Conservation (phyloP, 306 rosid species). For the Ceratonia siliqua region DNA sequence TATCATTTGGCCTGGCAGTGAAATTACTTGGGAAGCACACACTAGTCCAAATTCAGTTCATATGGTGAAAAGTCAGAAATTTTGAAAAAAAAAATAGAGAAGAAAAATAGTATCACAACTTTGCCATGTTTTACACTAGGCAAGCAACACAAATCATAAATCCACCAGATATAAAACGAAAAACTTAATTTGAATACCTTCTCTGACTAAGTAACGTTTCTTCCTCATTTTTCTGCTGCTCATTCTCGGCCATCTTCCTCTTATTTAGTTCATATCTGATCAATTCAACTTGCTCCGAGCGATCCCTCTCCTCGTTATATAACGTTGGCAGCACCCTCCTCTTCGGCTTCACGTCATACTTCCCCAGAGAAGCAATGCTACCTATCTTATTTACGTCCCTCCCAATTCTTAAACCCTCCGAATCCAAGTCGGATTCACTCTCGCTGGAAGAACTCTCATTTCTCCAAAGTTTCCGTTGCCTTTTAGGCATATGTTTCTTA, state of each 20-base stretch:
- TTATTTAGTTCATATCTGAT: constrained; percentile 60
- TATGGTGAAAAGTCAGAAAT: background rate
- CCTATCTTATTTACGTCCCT: constrained; percentile 48
- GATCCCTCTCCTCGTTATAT: constrained; percentile 47
- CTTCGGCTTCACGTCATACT: constrained; percentile 65
- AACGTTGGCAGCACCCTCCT: constrained; percentile 55
- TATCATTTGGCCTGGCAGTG: background rate
- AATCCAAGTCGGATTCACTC: constrained; percentile 37
- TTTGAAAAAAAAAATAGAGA: too few relatives aligned
- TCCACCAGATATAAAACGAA: background rate
- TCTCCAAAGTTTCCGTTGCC: constrained; percentile 42
- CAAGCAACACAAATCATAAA: background rate
- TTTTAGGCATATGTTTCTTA: constrained; percentile 22
- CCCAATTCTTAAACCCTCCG: constrained; percentile 32
- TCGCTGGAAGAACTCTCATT: constrained; percentile 46
- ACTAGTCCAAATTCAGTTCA: background rate
- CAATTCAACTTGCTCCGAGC: constrained; percentile 62
- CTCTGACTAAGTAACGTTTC: constrained; percentile 55
- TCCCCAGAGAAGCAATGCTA: constrained; percentile 79
- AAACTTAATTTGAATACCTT: constrained; percentile 48
- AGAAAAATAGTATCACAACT: background rate
- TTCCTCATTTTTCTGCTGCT: constrained; percentile 35
- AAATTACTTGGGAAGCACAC: background rate
- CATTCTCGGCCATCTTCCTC: constrained; percentile 49
- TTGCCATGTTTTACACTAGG: background rate